phyloP scores from a whole-genome alignment of 352 stramenopile species.

The Phytophthora vignae region DNA sequence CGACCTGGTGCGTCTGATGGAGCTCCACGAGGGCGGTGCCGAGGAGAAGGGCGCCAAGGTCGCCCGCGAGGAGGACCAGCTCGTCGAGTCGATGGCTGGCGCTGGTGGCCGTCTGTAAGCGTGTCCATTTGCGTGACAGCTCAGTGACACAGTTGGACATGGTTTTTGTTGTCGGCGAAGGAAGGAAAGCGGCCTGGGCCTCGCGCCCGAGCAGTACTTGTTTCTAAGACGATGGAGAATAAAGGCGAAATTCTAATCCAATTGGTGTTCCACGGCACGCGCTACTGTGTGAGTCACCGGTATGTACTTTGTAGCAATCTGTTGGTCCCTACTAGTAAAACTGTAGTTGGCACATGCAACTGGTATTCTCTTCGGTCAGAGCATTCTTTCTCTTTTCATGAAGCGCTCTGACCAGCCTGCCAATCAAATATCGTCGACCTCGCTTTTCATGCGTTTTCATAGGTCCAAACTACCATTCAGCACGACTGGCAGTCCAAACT shows the following conservation, averaged over 20 bases:
- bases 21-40: slow-evolving; percentile 97
- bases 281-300: slow-evolving; percentile 8
- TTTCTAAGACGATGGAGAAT: slow-evolving; percentile 83
- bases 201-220: slow-evolving; percentile 35
- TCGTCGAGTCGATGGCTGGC: slow-evolving; percentile 89
- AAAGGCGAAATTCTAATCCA: slow-evolving; percentile 87
- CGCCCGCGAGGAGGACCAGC: slow-evolving; percentile 85
- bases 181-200: slow-evolving; percentile 22
- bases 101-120: slow-evolving; percentile 91
- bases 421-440: not conserved
- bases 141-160: slow-evolving; percentile 41
- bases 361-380: not conserved
- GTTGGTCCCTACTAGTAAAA: not conserved
- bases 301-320: slow-evolving; percentile 3
- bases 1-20: slow-evolving; percentile 99
- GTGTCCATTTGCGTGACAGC: slow-evolving; percentile 36
- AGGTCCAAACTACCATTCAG: slow-evolving; percentile 3
- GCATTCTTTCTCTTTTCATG: not conserved
- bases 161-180: slow-evolving; percentile 51
- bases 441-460: not conserved
- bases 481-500: slow-evolving; percentile 27
- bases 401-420: too few relatives aligned
- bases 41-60: slow-evolving; percentile 94
- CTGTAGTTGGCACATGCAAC: not conserved
- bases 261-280: slow-evolving; percentile 34